Evolutionary conservation across 805 yeast species (phyloP).

Genomic region (Suhomyces prunicola): DNA sequence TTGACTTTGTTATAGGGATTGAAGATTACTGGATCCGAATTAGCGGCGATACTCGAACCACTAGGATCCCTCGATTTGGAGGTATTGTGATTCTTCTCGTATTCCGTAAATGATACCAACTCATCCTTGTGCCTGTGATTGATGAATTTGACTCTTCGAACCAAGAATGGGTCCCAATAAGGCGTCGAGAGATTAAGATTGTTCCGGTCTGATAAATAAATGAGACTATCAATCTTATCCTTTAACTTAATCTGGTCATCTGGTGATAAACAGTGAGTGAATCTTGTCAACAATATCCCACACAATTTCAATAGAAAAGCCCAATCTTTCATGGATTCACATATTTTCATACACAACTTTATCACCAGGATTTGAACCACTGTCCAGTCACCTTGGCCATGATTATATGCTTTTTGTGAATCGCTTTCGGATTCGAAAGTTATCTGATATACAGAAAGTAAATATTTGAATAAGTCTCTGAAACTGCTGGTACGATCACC

Average conservation of each 20-base stretch:
- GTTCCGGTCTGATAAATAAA: constrained; percentile 19
- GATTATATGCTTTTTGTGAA: constrained; percentile 17
- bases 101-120: constrained; percentile 38
- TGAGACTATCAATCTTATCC: constrained; percentile 25
- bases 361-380: constrained; percentile 55
- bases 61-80: constrained; percentile 2
- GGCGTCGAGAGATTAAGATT: constrained; percentile 25
- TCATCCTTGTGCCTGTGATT: constrained; percentile 27
- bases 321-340: constrained; percentile 49
- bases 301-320: constrained; percentile 42
- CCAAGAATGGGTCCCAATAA: constrained; percentile 74
- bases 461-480: constrained; percentile 43
- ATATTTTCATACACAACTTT: constrained; percentile 49
- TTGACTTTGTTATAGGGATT: constrained; percentile 47
- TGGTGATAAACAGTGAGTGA: constrained; percentile 48
- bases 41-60: neutral
- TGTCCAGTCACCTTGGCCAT: constrained; percentile 44
- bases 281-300: constrained; percentile 53
- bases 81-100: constrained; percentile 12
- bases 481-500: constrained; percentile 19
- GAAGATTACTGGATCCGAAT: constrained; percentile 28
- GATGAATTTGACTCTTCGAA: constrained; percentile 47
- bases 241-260: constrained; percentile 55
- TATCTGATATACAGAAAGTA: constrained; percentile 56
- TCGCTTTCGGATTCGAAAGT: constrained; percentile 32